These are phyloP conservation scores for Gossypium rotundifolium DNA, from an alignment of 345 rosid genomes.

Conservation along the genomic window DNA sequence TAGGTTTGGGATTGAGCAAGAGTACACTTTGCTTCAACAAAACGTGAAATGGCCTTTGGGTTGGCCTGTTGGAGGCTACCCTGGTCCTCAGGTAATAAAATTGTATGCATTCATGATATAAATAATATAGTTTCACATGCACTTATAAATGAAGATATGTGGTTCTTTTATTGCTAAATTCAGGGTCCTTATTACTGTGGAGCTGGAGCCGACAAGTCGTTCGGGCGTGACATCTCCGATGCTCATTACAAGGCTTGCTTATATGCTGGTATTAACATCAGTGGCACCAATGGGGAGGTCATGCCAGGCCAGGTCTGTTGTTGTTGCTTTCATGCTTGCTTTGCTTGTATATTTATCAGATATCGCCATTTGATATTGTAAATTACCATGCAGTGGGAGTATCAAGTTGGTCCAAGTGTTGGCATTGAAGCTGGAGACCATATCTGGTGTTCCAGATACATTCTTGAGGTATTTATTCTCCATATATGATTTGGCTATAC, in stretches of 20 bases:
- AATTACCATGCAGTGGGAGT: constrained; percentile 72
- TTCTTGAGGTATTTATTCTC: constrained; percentile 69
- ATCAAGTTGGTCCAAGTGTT: constrained; percentile 97
- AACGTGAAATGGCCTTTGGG: constrained; percentile 97
- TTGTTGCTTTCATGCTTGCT: not conserved
- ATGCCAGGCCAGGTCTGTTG: constrained; percentile 93
- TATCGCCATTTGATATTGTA: not conserved
- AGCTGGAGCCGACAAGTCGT: constrained; percentile 94
- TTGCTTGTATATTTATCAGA: not conserved
- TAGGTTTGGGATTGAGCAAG: constrained; percentile 98
- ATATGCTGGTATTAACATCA: constrained; percentile 88
- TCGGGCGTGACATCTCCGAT: constrained; percentile 95
- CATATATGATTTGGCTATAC: not conserved
- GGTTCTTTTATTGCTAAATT: constrained; percentile 7
- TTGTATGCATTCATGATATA: not conserved
- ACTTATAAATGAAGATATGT: not conserved
- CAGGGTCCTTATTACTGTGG: constrained; percentile 99
- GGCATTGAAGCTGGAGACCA: constrained; percentile 96
- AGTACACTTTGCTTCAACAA: constrained; percentile 85
- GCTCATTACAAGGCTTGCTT: constrained; percentile 98
- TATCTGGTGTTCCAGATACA: constrained; percentile 91
- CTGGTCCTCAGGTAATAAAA: constrained; percentile 84
- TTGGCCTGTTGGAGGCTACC: constrained; percentile 98
- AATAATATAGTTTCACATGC: not conserved
- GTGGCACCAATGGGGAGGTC: constrained; percentile 98